Percentiles rank a stretch among this genome's conserved stretches.
phyloP scores from a whole-genome alignment of 2,329 filamentous ascomycete genomes.

The Lecanicillium sp. region DNA sequence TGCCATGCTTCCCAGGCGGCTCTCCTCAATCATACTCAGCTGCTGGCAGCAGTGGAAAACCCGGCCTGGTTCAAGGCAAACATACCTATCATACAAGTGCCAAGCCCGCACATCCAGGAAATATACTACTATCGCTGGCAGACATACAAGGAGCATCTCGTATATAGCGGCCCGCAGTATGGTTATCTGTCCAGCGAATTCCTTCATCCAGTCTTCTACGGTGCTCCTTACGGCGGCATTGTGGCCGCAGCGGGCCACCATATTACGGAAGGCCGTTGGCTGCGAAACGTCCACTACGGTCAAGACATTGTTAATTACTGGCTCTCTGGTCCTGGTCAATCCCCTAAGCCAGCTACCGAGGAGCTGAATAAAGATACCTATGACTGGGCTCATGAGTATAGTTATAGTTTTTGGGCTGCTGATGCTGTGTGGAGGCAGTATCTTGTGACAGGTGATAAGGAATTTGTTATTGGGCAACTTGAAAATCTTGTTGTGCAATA shows the following conservation, averaged over 20 bases:
- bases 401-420: conserved; percentile 15
- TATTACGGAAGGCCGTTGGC: conserved; percentile 29
- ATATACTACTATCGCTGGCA: conserved; percentile 37
- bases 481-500: conserved; percentile 30
- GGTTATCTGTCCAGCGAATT: conserved; percentile 36
- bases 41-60: conserved; percentile 13
- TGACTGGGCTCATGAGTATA: conserved; percentile 14
- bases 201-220: conserved; percentile 26
- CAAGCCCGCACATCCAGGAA: conserved; percentile 28
- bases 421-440: conserved; percentile 14
- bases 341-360: conserved; percentile 10
- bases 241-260: conserved; percentile 26
- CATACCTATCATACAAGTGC: conserved; percentile 34
- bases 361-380: conserved; percentile 12
- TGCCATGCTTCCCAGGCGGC: too few relatives aligned
- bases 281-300: conserved; percentile 26
- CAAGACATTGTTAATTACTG: conserved; percentile 23
- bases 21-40: conserved; percentile 15
- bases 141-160: conserved; percentile 30
- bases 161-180: conserved; percentile 27
- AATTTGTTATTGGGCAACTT: conserved; percentile 28
- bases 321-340: conserved; percentile 12
- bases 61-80: conserved; percentile 24
- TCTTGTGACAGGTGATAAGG: conserved; percentile 27
- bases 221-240: conserved; percentile 11